Evolutionary conservation across 768 basidiomycete species (phyloP), one percentile per base, ranked within the genome.

Genomic region (Macrolepiota albuminosa): DNA sequence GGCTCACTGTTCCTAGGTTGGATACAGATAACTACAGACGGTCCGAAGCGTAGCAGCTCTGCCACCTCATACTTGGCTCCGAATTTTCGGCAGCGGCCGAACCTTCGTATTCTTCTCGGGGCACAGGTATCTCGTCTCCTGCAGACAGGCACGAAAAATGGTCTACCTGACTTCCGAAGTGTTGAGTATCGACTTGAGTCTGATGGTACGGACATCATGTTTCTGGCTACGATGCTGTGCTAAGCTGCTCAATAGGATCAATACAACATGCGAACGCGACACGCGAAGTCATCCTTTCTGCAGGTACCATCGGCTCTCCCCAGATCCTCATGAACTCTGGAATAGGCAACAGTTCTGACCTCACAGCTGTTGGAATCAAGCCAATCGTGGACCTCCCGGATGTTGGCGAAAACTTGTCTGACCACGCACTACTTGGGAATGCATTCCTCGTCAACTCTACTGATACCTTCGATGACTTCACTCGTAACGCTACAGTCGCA

Each of bases 361-460:
- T 74, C 2, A 53, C 54, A 14, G 43, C 61, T 3, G 24, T 72
- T 4, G 69, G 68, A 10, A 56, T 71, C 45, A 54, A 59, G 45
- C 61, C 71, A 13, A 31, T 72, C 8, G 58, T 76, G 8, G 39
- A 74, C 56, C 62, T 72, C 14, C 74, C 74, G 1, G 67, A 67
- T 55, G 76, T 78, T 2, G 77, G 77, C 6, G 67, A 70, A 54
- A 75, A 78, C 56, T 60, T 78, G 2, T 66, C 70, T 3, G 76
- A 75, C 57, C 76, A 77, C 14, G 54, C 46, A 24, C 55, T 56
- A 9, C 55, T 56, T 16, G 55, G 55, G 13, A 46, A 46, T 36
- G 55, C 33, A 46, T 56, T 46, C 42, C 14, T 26, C 21, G 43
- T 56, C 21, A 56, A 56, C 24, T 56, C 55, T 4, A 56, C 33